Conservation (phyloP, 2,329 filamentous ascomycete species). For the Pleoardoris graminearum region DNA sequence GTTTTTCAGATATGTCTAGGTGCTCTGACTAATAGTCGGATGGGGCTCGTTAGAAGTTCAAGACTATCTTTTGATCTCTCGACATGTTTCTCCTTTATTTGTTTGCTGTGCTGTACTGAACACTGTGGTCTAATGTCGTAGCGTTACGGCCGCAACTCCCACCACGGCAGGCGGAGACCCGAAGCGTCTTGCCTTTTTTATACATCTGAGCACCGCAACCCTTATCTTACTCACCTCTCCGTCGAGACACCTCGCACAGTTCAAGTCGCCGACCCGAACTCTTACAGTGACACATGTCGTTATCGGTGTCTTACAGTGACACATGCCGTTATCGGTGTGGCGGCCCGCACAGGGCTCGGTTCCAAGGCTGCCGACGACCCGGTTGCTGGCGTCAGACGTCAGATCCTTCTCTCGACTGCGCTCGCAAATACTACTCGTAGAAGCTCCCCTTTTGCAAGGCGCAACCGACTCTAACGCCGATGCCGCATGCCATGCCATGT, state of each 20-base stretch:
- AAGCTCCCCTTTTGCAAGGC: no score
- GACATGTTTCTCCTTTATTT: not conserved
- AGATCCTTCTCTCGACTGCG: not conserved
- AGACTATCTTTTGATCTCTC: not conserved
- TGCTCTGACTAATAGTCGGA: not conserved
- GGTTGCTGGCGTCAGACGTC: not conserved
- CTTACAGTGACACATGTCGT: no score
- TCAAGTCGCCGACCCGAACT: not conserved
- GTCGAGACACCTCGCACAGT: not conserved
- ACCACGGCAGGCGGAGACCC: constrained; percentile 1
- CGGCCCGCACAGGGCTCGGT: not conserved
- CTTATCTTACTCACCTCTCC: not conserved
- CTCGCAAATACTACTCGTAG: not conserved
- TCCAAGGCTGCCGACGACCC: not conserved
- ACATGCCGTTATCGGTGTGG: not conserved
- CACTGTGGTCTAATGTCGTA: not conserved
- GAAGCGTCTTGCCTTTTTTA: not conserved
- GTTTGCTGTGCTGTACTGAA: not conserved
- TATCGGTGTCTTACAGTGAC: no score
- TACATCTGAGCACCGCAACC: not conserved
- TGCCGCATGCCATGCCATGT: not conserved
- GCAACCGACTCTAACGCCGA: no score
- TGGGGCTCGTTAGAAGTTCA: not conserved
- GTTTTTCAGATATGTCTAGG: no score
- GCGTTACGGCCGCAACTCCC: not conserved